These are phyloP conservation scores for Erodium trifolium DNA, from an alignment of 441 rosid genomes.

Conservation along the genomic window DNA sequence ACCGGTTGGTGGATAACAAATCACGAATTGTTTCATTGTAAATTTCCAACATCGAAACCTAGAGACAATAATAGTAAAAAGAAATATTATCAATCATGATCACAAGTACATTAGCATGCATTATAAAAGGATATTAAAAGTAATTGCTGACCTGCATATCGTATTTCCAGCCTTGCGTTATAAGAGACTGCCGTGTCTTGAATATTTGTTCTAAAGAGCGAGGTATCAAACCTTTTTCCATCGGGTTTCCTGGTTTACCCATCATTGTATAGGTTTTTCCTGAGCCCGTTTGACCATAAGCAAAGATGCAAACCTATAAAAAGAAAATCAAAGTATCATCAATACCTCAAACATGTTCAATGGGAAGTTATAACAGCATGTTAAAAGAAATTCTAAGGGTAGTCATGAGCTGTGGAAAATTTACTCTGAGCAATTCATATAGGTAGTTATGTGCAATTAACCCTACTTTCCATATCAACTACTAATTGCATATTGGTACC, in stretches of 20 bases:
- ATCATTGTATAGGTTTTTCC: conserved; percentile 27
- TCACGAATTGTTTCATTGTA: conserved; percentile 17
- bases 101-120: background rate
- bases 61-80: background rate
- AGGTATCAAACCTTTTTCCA: conserved; percentile 23
- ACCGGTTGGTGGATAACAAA: conserved; percentile 14
- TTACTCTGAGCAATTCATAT: no score
- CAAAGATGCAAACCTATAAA: conserved; percentile 23
- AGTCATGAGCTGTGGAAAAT: no score
- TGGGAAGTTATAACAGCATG: background rate
- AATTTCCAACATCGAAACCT: conserved; percentile 28
- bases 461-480: no score
- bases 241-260: conserved; percentile 21
- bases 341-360: background rate
- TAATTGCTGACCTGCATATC: conserved; percentile 19
- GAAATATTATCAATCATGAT: background rate
- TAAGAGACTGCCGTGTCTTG: conserved; percentile 21
- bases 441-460: no score
- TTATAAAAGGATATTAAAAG: background rate
- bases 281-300: conserved; percentile 27
- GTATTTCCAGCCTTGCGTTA: conserved; percentile 24
- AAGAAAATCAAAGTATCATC: background rate
- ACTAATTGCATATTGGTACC: background rate
- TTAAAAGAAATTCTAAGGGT: background rate
- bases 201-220: conserved; percentile 25